Conservation (phyloP, 495 filamentous ascomycete species). For the Melanomma pulvis-pyrius region DNA sequence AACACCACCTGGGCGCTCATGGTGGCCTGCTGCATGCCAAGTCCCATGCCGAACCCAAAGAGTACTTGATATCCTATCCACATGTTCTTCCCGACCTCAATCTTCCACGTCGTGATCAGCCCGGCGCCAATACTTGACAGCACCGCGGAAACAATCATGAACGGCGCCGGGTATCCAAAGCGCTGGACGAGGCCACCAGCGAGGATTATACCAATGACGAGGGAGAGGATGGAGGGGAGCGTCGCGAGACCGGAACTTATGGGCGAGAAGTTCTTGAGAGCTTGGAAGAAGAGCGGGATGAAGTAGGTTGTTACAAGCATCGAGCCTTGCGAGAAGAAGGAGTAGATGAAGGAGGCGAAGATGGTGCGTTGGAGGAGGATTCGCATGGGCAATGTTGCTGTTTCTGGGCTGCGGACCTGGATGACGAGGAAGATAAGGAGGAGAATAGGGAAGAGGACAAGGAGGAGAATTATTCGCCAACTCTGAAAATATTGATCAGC, state of each 20-base stretch:
- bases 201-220: constrained; percentile 64
- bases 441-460: constrained; percentile 72
- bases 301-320: constrained; percentile 63
- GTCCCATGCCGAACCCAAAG: constrained; percentile 68
- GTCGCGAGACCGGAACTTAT: constrained; percentile 75
- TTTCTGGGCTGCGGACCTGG: constrained; percentile 69
- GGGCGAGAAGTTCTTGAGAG: constrained; percentile 70
- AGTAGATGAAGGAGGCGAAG: constrained; percentile 56
- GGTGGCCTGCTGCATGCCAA: constrained; percentile 68
- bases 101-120: constrained; percentile 64
- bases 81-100: constrained; percentile 53
- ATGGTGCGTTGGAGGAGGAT: constrained; percentile 75
- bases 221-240: constrained; percentile 69
- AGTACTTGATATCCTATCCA: constrained; percentile 85
- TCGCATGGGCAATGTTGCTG: constrained; percentile 74
- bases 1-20: constrained; percentile 46
- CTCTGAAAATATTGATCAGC: constrained; percentile 25
- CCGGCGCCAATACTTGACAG: constrained; percentile 69
- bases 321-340: constrained; percentile 59
- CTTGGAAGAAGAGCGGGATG: constrained; percentile 89
- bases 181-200: constrained; percentile 63
- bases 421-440: constrained; percentile 62
- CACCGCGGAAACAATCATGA: constrained; percentile 64
- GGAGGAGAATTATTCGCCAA: constrained; percentile 69
- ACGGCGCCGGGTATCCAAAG: constrained; percentile 77